Evolutionary conservation across 202 grass and related monocot genomes (phyloP).

Genomic region (Musa balbisiana): DNA sequence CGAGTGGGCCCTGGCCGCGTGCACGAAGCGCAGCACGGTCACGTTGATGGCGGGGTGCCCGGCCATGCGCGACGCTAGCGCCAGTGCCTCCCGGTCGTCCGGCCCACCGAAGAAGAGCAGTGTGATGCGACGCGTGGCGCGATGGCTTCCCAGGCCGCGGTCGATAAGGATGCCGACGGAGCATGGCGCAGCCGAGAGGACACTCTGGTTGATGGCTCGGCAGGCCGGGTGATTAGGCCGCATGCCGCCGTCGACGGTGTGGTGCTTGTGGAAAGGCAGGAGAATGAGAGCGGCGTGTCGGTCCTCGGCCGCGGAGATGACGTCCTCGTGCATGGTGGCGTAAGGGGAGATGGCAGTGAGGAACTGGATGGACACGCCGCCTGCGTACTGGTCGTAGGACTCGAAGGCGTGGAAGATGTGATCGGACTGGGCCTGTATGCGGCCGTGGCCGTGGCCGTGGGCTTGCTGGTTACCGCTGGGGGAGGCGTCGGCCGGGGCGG

Average conservation of each 20-base stretch:
- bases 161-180: conserved; percentile 61
- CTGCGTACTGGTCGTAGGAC: conserved; percentile 37
- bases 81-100: conserved; percentile 61
- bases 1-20: background rate
- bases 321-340: conserved; percentile 64
- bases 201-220: conserved; percentile 34
- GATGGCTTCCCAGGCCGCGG: conserved; percentile 30
- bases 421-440: conserved; percentile 48
- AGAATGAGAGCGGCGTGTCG: conserved; percentile 51
- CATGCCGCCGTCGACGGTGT: conserved; percentile 56
- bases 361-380: conserved; percentile 31
- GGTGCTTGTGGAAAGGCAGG: conserved; percentile 78
- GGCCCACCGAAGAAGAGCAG: conserved; percentile 58
- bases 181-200: conserved; percentile 45
- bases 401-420: conserved; percentile 56
- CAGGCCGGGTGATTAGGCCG: conserved; percentile 44
- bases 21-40: conserved; percentile 44
- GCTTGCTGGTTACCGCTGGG: background rate
- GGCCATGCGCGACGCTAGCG: conserved; percentile 46
- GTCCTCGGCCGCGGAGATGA: conserved; percentile 44
- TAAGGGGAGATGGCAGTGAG: conserved; percentile 51
- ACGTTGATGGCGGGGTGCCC: conserved; percentile 44
- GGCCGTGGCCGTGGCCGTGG: background rate
- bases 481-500: conserved; percentile 9
- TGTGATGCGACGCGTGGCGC: conserved; percentile 28